A percentile compares a stretch with the other conserved stretches of the same genome.
Conservation (phyloP, 495 filamentous ascomycete genomes). For the Talaromyces liani region DNA sequence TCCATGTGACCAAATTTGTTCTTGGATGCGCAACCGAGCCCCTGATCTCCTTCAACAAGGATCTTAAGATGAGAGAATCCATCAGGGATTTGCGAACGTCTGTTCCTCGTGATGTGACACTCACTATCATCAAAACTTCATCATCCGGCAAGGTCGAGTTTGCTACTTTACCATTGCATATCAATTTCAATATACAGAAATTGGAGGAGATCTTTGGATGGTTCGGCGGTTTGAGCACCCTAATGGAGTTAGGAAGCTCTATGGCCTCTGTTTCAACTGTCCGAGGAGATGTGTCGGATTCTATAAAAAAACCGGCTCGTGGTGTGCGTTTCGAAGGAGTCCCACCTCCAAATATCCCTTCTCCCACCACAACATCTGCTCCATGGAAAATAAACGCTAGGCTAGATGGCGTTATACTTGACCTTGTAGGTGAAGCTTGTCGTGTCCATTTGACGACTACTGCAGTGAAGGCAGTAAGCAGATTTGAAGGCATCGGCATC, state of each 20-base stretch:
- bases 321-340: conserved; percentile 67
- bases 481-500: conserved; percentile 60
- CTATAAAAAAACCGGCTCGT: conserved; percentile 30
- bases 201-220: conserved; percentile 82
- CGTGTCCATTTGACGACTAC: conserved; percentile 66
- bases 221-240: conserved; percentile 88
- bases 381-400: conserved; percentile 65
- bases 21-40: conserved; percentile 68
- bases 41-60: conserved; percentile 65
- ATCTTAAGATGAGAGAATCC: conserved; percentile 63
- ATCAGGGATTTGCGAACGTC: conserved; percentile 52
- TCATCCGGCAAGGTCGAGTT: conserved; percentile 55
- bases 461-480: conserved; percentile 69
- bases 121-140: conserved; percentile 48
- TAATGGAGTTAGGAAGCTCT: conserved; percentile 80
- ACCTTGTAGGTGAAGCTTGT: conserved; percentile 69
- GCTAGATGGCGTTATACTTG: conserved; percentile 66
- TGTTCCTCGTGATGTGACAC: conserved; percentile 55
- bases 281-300: conserved; percentile 24
- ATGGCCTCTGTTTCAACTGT: conserved; percentile 64
- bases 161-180: conserved; percentile 70
- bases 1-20: conserved; percentile 54
- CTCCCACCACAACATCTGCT: conserved; percentile 17
- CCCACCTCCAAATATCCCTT: conserved; percentile 8
- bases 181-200: conserved; percentile 70